phyloP scores from a whole-genome alignment of 1,284 basidiomycete species.

The Lignosus rhinocerotis region DNA sequence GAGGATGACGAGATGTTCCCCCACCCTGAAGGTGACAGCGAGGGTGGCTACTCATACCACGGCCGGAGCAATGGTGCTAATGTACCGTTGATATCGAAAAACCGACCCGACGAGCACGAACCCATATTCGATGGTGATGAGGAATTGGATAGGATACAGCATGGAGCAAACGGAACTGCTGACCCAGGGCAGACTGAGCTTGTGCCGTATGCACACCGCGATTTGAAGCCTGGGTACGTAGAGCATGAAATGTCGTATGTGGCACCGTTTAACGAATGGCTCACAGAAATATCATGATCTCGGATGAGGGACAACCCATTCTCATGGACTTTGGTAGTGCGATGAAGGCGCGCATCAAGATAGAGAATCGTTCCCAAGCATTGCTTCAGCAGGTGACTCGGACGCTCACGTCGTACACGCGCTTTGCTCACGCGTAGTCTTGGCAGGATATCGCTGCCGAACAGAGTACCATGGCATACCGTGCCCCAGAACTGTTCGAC shows the following conservation, averaged over 20 bases:
- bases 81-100: slow-evolving; percentile 53
- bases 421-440: not conserved
- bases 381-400: slow-evolving; percentile 64
- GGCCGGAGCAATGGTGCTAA: slow-evolving; percentile 43
- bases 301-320: slow-evolving; percentile 89
- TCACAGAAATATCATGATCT: slow-evolving; percentile 90
- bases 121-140: slow-evolving; percentile 80
- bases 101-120: slow-evolving; percentile 41
- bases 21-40: slow-evolving; percentile 68
- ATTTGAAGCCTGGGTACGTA: slow-evolving; percentile 92
- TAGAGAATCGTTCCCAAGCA: slow-evolving; percentile 84
- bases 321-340: slow-evolving; percentile 98
- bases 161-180: slow-evolving; percentile 25
- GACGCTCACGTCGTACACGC: too few species aligned
- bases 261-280: not conserved
- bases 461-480: slow-evolving; percentile 95
- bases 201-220: slow-evolving; percentile 94
- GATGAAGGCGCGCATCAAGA: slow-evolving; percentile 74
- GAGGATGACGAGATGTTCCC: slow-evolving; percentile 66
- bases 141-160: slow-evolving; percentile 48
- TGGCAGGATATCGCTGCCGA: slow-evolving; percentile 87
- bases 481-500: slow-evolving; percentile 93
- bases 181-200: slow-evolving; percentile 49
- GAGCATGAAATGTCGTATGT: not conserved
- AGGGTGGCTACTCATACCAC: slow-evolving; percentile 72